A percentile compares a stretch with the other conserved stretches of the same genome.
Evolutionary conservation across 768 basidiomycete genomes (phyloP).

Genomic region (Gloeopeniophorella convolvens): DNA sequence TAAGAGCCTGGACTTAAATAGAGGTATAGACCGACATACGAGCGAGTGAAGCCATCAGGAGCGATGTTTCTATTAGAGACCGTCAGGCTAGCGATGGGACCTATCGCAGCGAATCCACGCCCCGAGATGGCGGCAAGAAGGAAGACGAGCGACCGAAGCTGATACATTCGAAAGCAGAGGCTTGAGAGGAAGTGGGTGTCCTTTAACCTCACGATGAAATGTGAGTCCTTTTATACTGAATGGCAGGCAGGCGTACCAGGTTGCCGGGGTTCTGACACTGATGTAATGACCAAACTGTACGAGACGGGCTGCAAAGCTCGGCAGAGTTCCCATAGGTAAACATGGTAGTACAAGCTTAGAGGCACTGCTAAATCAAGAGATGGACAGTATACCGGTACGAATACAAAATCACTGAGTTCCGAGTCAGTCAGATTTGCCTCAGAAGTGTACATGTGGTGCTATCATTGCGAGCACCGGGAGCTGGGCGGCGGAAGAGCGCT

Average conservation of each 20-base stretch:
- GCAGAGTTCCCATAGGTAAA: not conserved
- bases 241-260: not conserved
- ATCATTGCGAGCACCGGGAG: not conserved
- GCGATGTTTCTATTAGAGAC: constrained; percentile 20
- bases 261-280: not conserved
- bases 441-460: not conserved
- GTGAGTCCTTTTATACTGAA: constrained; percentile 14
- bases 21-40: not conserved
- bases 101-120: constrained; percentile 15
- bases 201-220: too few species aligned
- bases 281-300: not conserved
- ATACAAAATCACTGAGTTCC: not conserved
- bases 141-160: constrained; percentile 1
- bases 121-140: constrained; percentile 6
- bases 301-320: not conserved
- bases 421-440: not conserved
- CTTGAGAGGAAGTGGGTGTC: not conserved
- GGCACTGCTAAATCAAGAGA: not conserved
- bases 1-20: not conserved
- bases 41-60: constrained; percentile 24
- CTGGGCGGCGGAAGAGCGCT: not conserved
- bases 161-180: constrained; percentile 9
- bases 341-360: too few species aligned
- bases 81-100: constrained; percentile 20
- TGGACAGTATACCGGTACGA: not conserved